A percentile compares a stretch with the other conserved stretches of the same genome.
Evolutionary conservation across 331 rosid species (phyloP).

Genomic region (Prunus yedoensis): DNA sequence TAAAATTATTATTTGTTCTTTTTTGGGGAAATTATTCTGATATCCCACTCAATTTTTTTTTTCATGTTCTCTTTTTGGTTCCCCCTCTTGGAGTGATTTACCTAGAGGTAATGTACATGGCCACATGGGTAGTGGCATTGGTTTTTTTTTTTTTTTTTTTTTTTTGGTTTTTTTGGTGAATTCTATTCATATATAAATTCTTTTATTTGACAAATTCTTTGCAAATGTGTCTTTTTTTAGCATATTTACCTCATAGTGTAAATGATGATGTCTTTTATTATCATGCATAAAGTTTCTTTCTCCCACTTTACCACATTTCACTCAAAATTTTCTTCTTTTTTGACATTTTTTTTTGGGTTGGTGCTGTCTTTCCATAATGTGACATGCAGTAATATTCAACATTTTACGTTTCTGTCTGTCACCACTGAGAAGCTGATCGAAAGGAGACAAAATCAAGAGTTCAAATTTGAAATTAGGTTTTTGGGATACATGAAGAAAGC

Average conservation of each 20-base stretch:
- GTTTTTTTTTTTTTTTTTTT: neutral
- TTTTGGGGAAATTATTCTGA: constrained; percentile 17
- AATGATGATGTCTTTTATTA: no score
- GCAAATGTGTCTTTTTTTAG: neutral
- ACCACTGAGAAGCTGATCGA: neutral
- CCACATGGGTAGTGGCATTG: constrained; percentile 51
- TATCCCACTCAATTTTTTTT: constrained; percentile 6
- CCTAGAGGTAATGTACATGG: constrained; percentile 65
- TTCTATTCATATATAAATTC: constrained; percentile 64
- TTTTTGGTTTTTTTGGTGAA: no score
- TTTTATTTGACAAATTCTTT: constrained; percentile 46
- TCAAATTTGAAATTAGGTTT: constrained; percentile 2
- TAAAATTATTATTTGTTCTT: constrained; percentile 15
- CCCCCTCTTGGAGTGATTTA: constrained; percentile 27
- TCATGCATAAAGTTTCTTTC: no score
- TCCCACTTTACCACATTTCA: no score
- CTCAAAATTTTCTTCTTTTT: neutral
- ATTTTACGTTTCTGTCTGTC: neutral
- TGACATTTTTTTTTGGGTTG: neutral
- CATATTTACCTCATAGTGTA: no score
- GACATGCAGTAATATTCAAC: neutral
- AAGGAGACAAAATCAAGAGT: neutral
- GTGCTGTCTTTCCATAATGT: neutral
- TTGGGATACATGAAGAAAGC: neutral
- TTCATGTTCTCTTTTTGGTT: constrained; percentile 7